Evolutionary conservation across 192 early-diverging fungal genomes (phyloP), one percentile per base, ranked within the genome.

Genomic region (Spinellus fusiger): DNA sequence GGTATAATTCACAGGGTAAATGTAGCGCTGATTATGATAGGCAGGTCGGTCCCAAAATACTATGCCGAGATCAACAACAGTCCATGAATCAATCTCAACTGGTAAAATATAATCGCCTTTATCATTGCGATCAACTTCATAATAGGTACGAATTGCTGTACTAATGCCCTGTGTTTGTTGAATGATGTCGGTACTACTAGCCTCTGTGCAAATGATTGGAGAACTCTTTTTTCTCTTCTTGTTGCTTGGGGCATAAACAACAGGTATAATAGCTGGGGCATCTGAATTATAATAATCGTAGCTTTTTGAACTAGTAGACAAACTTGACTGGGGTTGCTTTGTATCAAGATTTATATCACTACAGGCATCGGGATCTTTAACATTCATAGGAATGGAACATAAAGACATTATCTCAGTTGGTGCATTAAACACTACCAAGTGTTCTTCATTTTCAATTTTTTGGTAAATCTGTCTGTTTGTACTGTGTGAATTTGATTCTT

Each of bases 11-110:
- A 94, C 88, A 1, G 94, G 94, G 70, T 81, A 96, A 50, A 96
- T 94, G 60, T 96, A 95, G 13, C 93, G 80, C 61, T 94, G 91
- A 59, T 81, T 91, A 62, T 96, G 93, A 66, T 88, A 96, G 1
- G 83, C 76, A 33, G 85, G 79, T 26, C 87, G 78, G 64, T 94
- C 89, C 66, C 77, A 80, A 8, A 91, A 76, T n/a, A 96, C 81
- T 5, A 56, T 65, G n/a, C 94, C 94, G 22, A 93, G 76, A 54
- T 58, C 62, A 18, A 84, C 65, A 16, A 96, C 74, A 4, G 88
- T 93, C 32, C 90, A 80, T n/a, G 87, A 81, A 3, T 90, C 94
- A 26, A 91, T 76, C 46, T 86, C 77, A 5, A 93, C 78, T 0
- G 94, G 94, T 47, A 95, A 69, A 23, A 87, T 82, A 10, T 87